Conservation (phyloP, 1,284 basidiomycete species). For the Austropuccinia psidii region DNA sequence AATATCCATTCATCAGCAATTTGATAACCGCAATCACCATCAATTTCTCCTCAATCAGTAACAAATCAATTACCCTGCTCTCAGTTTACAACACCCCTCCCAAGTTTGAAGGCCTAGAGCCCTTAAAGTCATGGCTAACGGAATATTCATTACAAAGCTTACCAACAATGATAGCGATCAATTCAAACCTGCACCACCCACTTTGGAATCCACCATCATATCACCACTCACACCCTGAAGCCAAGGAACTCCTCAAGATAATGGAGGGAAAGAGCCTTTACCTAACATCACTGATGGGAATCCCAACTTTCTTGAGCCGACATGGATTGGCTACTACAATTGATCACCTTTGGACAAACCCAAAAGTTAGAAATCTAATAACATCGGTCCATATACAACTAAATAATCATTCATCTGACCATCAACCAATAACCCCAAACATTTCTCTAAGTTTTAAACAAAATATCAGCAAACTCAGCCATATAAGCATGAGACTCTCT, state of each 20-base stretch:
- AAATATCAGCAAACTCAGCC: no score
- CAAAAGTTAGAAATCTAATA: background rate
- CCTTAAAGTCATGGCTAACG: background rate
- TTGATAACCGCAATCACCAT: no score
- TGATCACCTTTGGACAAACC: background rate
- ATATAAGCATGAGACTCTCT: no score
- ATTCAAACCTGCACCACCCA: conserved; percentile 16
- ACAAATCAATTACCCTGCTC: background rate
- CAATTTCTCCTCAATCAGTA: no score
- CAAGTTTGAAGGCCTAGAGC: no score
- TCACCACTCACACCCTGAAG: background rate
- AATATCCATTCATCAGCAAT: background rate
- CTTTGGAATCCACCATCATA: conserved; percentile 7
- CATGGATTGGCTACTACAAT: background rate
- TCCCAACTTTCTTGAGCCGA: background rate
- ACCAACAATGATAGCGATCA: background rate
- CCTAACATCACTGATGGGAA: conserved; percentile 5
- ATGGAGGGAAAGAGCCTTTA: background rate
- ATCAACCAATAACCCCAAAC: no score
- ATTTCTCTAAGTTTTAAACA: no score
- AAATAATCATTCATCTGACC: background rate
- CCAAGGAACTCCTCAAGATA: background rate
- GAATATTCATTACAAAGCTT: background rate
- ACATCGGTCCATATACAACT: background rate
- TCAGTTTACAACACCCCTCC: background rate